Evolutionary conservation across 2,329 filamentous ascomycete species (phyloP).

Genomic region (Colletotrichum tamarilloi): DNA sequence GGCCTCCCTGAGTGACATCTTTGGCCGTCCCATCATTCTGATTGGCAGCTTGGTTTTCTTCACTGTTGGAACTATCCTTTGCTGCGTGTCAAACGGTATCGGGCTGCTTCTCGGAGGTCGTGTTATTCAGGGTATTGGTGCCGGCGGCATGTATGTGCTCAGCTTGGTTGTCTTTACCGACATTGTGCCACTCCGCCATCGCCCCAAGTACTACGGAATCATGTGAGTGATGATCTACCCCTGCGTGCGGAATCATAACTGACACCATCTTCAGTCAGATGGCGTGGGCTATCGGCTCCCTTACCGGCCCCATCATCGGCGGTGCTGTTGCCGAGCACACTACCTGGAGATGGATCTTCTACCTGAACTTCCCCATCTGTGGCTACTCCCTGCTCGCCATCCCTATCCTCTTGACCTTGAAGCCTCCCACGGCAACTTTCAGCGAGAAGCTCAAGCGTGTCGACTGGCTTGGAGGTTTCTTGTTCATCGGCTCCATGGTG

Average conservation of each 20-base stretch:
- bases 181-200: slow-evolving; percentile 53
- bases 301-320: slow-evolving; percentile 52
- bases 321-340: slow-evolving; percentile 47
- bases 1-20: slow-evolving; percentile 48
- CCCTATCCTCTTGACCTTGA: slow-evolving; percentile 54
- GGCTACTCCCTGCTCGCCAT: slow-evolving; percentile 51
- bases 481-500: slow-evolving; percentile 56
- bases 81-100: slow-evolving; percentile 47
- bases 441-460: slow-evolving; percentile 49
- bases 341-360: slow-evolving; percentile 61
- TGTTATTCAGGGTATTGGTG: slow-evolving; percentile 53
- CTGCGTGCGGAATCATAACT: neutral
- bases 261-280: slow-evolving; percentile 38
- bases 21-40: slow-evolving; percentile 48
- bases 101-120: slow-evolving; percentile 49
- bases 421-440: slow-evolving; percentile 45
- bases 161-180: slow-evolving; percentile 54
- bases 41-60: slow-evolving; percentile 53
- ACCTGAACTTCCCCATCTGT: slow-evolving; percentile 58
- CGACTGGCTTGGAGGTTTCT: slow-evolving; percentile 58
- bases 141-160: slow-evolving; percentile 54
- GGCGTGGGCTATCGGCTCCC: slow-evolving; percentile 53
- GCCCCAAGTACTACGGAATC: slow-evolving; percentile 54
- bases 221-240: slow-evolving; percentile 41
- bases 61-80: slow-evolving; percentile 53